Percentiles rank a stretch among this genome's conserved stretches.
These are phyloP conservation scores for Cephalotrichum gorgonifer DNA, from an alignment of 2,329 filamentous ascomycete genomes.

Conservation along the genomic window DNA sequence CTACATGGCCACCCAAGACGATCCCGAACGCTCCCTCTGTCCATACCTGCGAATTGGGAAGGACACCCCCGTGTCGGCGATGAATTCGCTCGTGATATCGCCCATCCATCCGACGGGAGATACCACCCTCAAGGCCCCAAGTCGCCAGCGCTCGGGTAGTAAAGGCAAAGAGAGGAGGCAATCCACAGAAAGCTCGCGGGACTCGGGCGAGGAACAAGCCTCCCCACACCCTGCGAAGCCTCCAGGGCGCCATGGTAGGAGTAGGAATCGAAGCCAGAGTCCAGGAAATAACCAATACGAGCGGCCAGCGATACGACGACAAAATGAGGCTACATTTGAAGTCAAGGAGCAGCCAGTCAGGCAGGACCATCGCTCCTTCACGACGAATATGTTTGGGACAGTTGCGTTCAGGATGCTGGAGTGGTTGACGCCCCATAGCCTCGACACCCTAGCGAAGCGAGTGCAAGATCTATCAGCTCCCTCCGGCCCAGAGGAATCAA, in stretches of 20 bases:
- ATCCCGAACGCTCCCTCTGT: constrained; percentile 63
- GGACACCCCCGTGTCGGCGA: constrained; percentile 10
- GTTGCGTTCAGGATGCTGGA: constrained; percentile 60
- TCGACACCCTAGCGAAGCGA: constrained; percentile 16
- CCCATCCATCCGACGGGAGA: not conserved
- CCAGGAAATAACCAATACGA: not conserved
- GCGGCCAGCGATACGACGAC: not conserved
- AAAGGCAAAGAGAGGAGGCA: not conserved
- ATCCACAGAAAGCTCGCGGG: not conserved
- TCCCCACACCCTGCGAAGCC: not conserved
- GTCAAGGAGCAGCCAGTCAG: constrained; percentile 34
- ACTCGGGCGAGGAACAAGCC: not conserved
- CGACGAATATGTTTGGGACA: constrained; percentile 54
- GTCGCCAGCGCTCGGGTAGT: not conserved
- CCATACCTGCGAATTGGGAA: constrained; percentile 32
- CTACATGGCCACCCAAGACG: constrained; percentile 69
- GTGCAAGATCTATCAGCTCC: not conserved
- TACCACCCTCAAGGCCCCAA: not conserved
- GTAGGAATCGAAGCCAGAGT: not conserved
- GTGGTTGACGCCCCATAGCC: constrained; percentile 53
- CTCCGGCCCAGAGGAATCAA: not conserved
- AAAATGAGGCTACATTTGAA: not conserved
- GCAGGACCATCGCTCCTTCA: constrained; percentile 50
- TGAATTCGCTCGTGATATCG: constrained; percentile 2
- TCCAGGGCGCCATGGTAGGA: not conserved